These are phyloP conservation scores for Erigeron philadelphicus DNA, from an alignment of 140 eudicot species.

Conservation along the genomic window DNA sequence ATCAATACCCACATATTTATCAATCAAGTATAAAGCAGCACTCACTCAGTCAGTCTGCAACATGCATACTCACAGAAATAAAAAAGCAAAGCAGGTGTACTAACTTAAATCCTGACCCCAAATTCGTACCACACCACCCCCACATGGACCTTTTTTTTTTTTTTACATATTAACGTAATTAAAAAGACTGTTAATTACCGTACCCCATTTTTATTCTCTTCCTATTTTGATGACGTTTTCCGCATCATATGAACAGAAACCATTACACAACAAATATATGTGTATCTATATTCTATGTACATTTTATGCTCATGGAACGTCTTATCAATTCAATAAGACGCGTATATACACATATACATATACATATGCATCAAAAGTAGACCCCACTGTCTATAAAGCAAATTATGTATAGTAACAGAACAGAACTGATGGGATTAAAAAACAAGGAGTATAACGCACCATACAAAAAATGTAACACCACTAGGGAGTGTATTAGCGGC, in stretches of 20 bases:
- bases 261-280: not conserved
- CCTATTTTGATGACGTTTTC: conserved; percentile 19
- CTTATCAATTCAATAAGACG: conserved; percentile 30
- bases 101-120: conserved; percentile 12
- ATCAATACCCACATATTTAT: not conserved
- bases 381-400: no score
- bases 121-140: conserved; percentile 10
- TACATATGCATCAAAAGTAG: not conserved
- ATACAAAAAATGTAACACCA: no score
- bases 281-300: not conserved
- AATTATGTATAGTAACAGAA: no score
- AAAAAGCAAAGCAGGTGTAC: conserved; percentile 32
- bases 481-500: no score
- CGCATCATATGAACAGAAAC: conserved; percentile 29
- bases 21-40: no score
- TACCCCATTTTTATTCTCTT: conserved; percentile 19
- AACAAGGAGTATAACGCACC: no score
- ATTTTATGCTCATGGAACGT: conserved; percentile 27
- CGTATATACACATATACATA: not conserved
- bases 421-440: no score
- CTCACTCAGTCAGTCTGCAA: not conserved
- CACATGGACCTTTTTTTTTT: not conserved
- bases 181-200: conserved; percentile 13
- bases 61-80: conserved; percentile 15
- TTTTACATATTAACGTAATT: conserved; percentile 3